Conservation (phyloP, 1,284 basidiomycete genomes). For the Irpex lacteus region DNA sequence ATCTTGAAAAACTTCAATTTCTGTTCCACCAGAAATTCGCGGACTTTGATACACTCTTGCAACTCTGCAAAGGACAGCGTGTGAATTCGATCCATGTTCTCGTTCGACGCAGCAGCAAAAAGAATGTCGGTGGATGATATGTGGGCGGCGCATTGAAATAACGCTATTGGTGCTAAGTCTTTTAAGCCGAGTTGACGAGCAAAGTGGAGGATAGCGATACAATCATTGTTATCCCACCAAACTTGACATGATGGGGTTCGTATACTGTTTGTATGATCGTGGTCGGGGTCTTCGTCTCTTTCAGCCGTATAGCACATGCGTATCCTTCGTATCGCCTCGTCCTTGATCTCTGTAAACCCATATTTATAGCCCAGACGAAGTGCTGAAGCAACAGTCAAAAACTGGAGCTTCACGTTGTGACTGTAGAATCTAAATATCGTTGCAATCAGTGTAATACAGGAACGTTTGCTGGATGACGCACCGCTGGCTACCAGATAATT, state of each 20-base stretch:
- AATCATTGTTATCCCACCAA: neutral
- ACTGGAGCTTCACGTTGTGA: no score
- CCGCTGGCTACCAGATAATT: neutral
- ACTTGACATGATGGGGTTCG: neutral
- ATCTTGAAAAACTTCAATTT: neutral
- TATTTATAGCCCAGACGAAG: no score
- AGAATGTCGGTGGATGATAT: neutral
- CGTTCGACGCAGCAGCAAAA: neutral
- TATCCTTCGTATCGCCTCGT: no score
- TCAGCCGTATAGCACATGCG: neutral
- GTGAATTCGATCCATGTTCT: neutral
- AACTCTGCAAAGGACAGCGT: neutral
- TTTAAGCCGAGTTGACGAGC: neutral
- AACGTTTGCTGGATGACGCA: neutral
- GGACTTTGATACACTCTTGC: neutral
- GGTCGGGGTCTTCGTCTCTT: neutral
- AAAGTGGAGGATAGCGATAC: neutral
- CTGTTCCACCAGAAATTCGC: neutral
- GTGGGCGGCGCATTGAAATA: neutral
- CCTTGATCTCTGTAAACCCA: no score
- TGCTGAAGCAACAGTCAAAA: no score
- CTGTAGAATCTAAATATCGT: no score
- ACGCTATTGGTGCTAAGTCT: neutral
- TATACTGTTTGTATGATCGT: neutral
- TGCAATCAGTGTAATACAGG: neutral